A percentile compares a stretch with the other conserved stretches of the same genome.
These are phyloP conservation scores for Auxenochlorella protothecoides DNA, from an alignment of 139 green algal genomes.

Conservation along the genomic window DNA sequence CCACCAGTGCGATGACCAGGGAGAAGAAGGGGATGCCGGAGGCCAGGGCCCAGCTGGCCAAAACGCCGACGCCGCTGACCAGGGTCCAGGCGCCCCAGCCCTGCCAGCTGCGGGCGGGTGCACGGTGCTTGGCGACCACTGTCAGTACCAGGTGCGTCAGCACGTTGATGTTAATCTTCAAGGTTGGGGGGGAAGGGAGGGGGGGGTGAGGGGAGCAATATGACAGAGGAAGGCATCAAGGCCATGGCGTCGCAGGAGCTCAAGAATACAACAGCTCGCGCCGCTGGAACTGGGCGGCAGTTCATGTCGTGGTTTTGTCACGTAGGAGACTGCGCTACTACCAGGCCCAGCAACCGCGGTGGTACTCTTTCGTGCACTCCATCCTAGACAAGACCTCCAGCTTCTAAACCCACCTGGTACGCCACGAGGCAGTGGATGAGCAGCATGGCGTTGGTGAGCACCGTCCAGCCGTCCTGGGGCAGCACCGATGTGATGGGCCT, in stretches of 20 bases:
- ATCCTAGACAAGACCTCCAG: too few species aligned
- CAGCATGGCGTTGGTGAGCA: conserved; percentile 25
- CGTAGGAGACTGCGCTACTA: too few species aligned
- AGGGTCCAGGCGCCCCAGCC: not conserved
- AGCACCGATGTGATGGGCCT: conserved; percentile 29
- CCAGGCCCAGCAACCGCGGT: too few species aligned
- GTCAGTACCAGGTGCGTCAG: conserved; percentile 19
- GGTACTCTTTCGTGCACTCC: too few species aligned
- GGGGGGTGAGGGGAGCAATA: too few species aligned
- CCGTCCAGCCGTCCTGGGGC: conserved; percentile 15
- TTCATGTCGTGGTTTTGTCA: too few species aligned
- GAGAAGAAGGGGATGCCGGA: conserved; percentile 25
- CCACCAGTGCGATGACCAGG: conserved; percentile 28
- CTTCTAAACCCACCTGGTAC: conserved; percentile 11
- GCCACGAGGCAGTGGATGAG: conserved; percentile 34
- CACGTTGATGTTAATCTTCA: conserved; percentile 27
- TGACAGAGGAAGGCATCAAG: too few species aligned
- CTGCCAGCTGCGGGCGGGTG: not conserved
- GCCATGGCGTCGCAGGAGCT: too few species aligned
- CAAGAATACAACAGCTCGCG: too few species aligned
- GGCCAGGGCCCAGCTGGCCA: not conserved
- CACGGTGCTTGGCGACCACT: conserved; percentile 1
- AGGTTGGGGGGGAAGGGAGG: too few species aligned
- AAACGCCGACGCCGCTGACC: conserved; percentile 4
- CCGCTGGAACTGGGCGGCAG: too few species aligned